These are phyloP conservation scores for Aureobasidium sp. DNA, from an alignment of 2,329 filamentous ascomycete species.

Conservation along the genomic window DNA sequence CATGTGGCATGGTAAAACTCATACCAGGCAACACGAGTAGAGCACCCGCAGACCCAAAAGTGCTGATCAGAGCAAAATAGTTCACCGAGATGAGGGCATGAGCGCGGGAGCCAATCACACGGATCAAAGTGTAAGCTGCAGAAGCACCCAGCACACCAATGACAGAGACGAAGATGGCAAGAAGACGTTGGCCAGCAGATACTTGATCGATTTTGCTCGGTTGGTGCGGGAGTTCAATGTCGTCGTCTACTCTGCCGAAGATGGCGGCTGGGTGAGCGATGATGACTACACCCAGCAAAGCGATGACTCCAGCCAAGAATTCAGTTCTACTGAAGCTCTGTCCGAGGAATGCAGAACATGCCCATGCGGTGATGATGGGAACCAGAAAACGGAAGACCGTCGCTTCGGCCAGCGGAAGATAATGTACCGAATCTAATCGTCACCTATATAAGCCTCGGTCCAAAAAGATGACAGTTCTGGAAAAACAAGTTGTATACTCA, in stretches of 20 bases:
- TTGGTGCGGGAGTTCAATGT: not conserved
- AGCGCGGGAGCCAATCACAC: not conserved
- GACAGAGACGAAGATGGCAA: slow-evolving; percentile 5
- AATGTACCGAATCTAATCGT: slow-evolving; percentile 4
- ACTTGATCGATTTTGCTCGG: not conserved
- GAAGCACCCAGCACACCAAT: slow-evolving; percentile 4
- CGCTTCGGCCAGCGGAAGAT: slow-evolving; percentile 6
- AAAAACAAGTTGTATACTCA: not conserved
- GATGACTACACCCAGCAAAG: not conserved
- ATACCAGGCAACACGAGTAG: not conserved
- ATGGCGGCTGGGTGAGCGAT: slow-evolving; percentile 10
- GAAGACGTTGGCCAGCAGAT: not conserved
- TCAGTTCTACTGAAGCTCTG: not conserved
- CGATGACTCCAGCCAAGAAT: not conserved
- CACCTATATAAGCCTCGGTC: not conserved
- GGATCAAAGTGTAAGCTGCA: slow-evolving; percentile 3
- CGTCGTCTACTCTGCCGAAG: slow-evolving; percentile 3
- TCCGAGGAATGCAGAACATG: slow-evolving; percentile 5
- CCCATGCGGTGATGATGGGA: slow-evolving; percentile 10
- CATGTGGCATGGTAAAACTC: not conserved
- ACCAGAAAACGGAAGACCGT: slow-evolving; percentile 10
- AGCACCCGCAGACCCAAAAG: not conserved
- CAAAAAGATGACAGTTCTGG: not conserved
- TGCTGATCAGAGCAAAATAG: slow-evolving; percentile 7
- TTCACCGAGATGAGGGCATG: slow-evolving; percentile 8